phyloP scores from a whole-genome alignment of 345 rosid genomes.

The Populus simonii region DNA sequence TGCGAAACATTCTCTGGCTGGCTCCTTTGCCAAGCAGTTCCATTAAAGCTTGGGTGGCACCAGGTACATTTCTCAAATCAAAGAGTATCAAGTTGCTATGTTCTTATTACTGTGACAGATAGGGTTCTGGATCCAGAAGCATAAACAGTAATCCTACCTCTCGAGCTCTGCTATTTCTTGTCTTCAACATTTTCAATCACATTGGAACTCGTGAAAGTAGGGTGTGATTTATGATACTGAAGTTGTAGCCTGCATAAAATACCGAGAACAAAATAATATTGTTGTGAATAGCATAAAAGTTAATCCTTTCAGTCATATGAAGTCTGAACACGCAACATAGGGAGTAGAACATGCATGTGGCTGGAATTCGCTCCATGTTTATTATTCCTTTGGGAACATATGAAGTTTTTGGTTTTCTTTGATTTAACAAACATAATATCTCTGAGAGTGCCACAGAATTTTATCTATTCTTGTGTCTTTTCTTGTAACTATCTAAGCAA shows the following conservation, averaged over 20 bases:
- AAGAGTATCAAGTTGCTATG: not conserved
- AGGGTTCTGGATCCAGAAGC: not conserved
- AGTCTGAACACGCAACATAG: not conserved
- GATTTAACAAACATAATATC: not conserved
- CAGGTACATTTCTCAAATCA: constrained; percentile 48
- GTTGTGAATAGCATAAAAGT: not conserved
- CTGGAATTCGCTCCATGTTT: not conserved
- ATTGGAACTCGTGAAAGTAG: no score
- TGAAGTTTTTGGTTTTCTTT: not conserved
- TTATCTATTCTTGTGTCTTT: not conserved
- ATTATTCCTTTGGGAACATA: not conserved
- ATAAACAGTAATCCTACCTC: not conserved
- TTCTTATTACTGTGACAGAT: not conserved
- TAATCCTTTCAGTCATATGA: not conserved
- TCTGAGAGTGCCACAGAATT: not conserved
- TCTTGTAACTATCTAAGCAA: not conserved
- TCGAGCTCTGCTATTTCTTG: not conserved
- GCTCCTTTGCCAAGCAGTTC: constrained; percentile 76
- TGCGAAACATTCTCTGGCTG: constrained; percentile 89
- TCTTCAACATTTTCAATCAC: not conserved
- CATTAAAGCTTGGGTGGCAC: constrained; percentile 54
- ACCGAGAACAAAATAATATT: not conserved
- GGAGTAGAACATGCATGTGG: not conserved
- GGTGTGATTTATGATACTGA: not conserved
- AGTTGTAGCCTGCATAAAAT: not conserved